Conservation (phyloP, 192 early-diverging fungal species). For the Podila verticillata region DNA sequence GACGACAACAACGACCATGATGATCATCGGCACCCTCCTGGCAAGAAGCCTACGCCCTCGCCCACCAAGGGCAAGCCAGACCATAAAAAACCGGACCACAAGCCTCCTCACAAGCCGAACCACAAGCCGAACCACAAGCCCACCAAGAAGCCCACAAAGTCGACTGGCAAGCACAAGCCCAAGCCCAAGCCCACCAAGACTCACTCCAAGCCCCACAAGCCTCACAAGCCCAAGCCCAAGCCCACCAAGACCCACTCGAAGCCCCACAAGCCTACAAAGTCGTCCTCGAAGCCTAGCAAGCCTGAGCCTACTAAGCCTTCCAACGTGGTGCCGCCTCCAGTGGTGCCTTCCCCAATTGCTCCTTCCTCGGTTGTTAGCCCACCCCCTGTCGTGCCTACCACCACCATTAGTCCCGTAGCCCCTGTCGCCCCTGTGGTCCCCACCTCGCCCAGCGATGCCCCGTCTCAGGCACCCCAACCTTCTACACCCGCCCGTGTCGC, state of each 20-base stretch:
- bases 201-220: conserved; percentile 3
- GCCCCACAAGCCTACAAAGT: neutral
- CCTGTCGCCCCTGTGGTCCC: neutral
- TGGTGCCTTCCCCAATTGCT: neutral
- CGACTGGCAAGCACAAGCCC: neutral
- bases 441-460: neutral
- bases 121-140: conserved; percentile 7
- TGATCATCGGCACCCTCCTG: conserved; percentile 13
- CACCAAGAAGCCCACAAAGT: too few species aligned
- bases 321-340: neutral
- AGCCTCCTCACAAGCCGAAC: neutral
- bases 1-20: too few species aligned
- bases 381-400: neutral
- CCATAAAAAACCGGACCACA: conserved; percentile 1
- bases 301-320: neutral
- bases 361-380: neutral
- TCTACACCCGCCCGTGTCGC: neutral
- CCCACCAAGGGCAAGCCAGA: neutral
- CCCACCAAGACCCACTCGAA: conserved; percentile 11
- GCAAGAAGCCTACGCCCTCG: neutral
- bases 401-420: neutral
- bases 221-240: conserved; percentile 16
- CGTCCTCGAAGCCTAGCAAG: neutral
- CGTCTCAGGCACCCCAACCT: neutral
- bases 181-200: neutral